phyloP scores from a whole-genome alignment of 768 basidiomycete species.

The Kwoniella sp. region DNA sequence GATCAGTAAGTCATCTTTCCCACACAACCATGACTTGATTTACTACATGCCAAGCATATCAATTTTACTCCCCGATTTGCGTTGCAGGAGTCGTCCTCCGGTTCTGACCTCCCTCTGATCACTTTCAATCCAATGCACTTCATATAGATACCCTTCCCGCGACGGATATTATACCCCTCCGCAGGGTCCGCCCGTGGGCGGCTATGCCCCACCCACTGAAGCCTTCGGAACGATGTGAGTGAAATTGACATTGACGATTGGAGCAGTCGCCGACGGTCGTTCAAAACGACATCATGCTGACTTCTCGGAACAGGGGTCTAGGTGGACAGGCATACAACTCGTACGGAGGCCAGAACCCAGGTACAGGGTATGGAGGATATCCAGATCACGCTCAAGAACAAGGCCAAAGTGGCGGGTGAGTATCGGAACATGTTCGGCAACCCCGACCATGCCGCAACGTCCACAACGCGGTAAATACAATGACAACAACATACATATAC shows the following conservation, averaged over 20 bases:
- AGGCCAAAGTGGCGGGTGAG: not conserved
- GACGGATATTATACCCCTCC: not conserved
- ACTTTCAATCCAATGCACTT: not conserved
- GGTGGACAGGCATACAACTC: not conserved
- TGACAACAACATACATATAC: too few relatives aligned
- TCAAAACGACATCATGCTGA: too few relatives aligned
- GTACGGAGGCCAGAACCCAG: not conserved
- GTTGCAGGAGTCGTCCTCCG: too few relatives aligned
- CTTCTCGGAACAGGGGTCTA: constrained; percentile 6
- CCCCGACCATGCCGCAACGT: too few relatives aligned
- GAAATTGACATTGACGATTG: too few relatives aligned
- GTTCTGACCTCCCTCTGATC: too few relatives aligned
- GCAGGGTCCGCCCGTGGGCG: not conserved
- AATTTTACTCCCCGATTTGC: too few relatives aligned
- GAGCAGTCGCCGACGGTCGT: too few relatives aligned
- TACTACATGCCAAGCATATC: too few relatives aligned
- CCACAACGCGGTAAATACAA: too few relatives aligned
- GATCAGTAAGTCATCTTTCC: not conserved
- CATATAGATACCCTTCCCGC: not conserved
- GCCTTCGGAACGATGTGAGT: constrained; percentile 15
- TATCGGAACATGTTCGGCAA: too few relatives aligned
- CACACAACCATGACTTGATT: not conserved
- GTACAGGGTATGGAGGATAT: constrained; percentile 6
- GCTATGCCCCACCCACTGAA: not conserved
- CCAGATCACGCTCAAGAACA: constrained; percentile 4